Percentiles rank a stretch among this genome's conserved stretches.
These are phyloP conservation scores for Magnaporthiopsis incrustans DNA, from an alignment of 2,329 filamentous ascomycete genomes.

Conservation along the genomic window DNA sequence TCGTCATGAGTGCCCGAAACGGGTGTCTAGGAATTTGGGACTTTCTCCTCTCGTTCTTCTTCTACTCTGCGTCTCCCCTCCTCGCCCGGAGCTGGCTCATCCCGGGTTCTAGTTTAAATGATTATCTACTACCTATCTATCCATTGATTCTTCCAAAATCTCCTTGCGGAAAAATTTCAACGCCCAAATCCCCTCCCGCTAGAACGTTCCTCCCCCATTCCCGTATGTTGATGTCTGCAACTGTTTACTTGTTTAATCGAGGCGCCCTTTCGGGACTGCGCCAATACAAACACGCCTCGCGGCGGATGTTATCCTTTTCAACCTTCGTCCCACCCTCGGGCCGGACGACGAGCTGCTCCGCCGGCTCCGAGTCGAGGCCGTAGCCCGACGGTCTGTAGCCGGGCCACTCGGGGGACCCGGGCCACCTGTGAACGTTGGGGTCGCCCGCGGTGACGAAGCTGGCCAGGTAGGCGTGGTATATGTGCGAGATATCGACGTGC, in stretches of 20 bases:
- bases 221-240: too few species aligned
- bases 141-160: too few species aligned
- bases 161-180: too few species aligned
- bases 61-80: too few species aligned
- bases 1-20: too few species aligned
- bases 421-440: constrained; percentile 47
- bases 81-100: too few species aligned
- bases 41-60: too few species aligned
- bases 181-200: too few species aligned
- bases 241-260: background rate
- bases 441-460: constrained; percentile 61
- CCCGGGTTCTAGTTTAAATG: too few species aligned
- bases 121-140: too few species aligned
- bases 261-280: constrained; percentile 6
- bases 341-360: constrained; percentile 3
- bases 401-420: constrained; percentile 41
- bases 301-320: constrained; percentile 6
- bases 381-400: constrained; percentile 1
- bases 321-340: background rate
- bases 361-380: constrained; percentile 1
- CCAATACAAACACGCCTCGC: constrained; percentile 5
- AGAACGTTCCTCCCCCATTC: too few species aligned
- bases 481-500: background rate
- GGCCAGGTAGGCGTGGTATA: constrained; percentile 59
- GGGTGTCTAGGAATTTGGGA: too few species aligned